Conservation (phyloP, 106 monocot genomes). For the Cymbidium sinense region DNA sequence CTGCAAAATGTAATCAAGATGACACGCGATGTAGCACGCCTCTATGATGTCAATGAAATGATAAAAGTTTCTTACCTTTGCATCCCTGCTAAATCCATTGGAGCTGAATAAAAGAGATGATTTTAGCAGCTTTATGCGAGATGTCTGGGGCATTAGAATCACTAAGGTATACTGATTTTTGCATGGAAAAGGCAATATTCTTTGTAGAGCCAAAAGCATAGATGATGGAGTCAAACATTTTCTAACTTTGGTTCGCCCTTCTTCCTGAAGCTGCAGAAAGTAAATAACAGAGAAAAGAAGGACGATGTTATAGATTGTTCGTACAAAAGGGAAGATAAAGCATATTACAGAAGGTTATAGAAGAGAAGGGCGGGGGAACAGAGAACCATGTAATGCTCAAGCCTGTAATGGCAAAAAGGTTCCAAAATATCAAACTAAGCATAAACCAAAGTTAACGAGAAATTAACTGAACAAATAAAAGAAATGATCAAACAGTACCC, state of each 20-base stretch:
- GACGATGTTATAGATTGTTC: background rate
- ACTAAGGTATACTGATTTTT: conserved; percentile 80
- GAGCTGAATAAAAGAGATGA: conserved; percentile 25
- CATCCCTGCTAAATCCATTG: conserved; percentile 49
- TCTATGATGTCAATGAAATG: background rate
- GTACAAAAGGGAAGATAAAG: background rate
- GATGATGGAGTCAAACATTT: conserved; percentile 43
- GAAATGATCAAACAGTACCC: background rate
- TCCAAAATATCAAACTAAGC: background rate
- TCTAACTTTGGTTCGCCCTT: conserved; percentile 72
- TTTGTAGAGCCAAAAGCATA: conserved; percentile 59
- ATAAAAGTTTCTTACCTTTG: conserved; percentile 38
- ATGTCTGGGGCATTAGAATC: conserved; percentile 77
- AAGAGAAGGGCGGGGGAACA: background rate
- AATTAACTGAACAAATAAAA: background rate
- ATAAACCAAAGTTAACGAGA: background rate
- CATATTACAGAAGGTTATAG: background rate
- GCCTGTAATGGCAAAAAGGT: background rate
- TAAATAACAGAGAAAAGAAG: background rate
- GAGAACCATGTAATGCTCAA: background rate
- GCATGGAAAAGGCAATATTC: conserved; percentile 81
- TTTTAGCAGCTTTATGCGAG: conserved; percentile 42
- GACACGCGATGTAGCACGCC: background rate
- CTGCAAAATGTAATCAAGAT: background rate
- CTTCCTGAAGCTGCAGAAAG: conserved; percentile 66